Evolutionary conservation across 2,329 filamentous ascomycete species (phyloP).

Genomic region (Colletotrichum sp.): DNA sequence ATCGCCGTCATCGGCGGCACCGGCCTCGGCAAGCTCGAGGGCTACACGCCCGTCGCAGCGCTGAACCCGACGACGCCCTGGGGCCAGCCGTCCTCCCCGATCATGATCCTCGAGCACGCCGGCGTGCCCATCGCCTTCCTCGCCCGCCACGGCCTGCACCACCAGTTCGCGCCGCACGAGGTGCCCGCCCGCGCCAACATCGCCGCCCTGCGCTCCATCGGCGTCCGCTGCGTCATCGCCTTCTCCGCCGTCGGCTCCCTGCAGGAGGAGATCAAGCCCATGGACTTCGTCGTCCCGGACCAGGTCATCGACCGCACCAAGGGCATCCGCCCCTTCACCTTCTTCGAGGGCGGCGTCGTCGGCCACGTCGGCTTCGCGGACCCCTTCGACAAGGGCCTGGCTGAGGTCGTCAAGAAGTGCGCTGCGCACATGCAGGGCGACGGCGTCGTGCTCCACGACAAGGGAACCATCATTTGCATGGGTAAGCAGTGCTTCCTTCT

Average conservation of each 20-base stretch:
- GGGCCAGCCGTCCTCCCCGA: constrained; percentile 77
- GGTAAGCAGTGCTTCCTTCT: constrained; percentile 52
- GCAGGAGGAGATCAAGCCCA: constrained; percentile 89
- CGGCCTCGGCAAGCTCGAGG: constrained; percentile 84
- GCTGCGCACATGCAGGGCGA: constrained; percentile 80
- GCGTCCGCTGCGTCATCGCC: constrained; percentile 89
- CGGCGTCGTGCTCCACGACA: constrained; percentile 82
- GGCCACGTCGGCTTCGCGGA: constrained; percentile 96
- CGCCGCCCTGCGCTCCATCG: constrained; percentile 89
- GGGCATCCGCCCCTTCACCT: constrained; percentile 91
- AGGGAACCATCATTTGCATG: constrained; percentile 91
- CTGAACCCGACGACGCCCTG: constrained; percentile 84
- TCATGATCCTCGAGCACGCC: constrained; percentile 87
- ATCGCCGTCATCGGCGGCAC: constrained; percentile 95
- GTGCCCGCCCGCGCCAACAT: constrained; percentile 96
- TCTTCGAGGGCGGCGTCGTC: constrained; percentile 91
- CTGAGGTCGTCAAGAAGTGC: constrained; percentile 77
- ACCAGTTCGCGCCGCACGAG: constrained; percentile 91
- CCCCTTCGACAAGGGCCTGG: constrained; percentile 84
- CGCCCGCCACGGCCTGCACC: constrained; percentile 87
- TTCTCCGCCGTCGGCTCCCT: constrained; percentile 95
- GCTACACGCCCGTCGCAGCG: constrained; percentile 83
- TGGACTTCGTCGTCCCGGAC: constrained; percentile 96
- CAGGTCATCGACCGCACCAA: constrained; percentile 98
- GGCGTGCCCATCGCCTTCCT: constrained; percentile 89